These are phyloP conservation scores for Sporopachydermia quercuum DNA, from an alignment of 805 yeast genomes.

Conservation along the genomic window DNA sequence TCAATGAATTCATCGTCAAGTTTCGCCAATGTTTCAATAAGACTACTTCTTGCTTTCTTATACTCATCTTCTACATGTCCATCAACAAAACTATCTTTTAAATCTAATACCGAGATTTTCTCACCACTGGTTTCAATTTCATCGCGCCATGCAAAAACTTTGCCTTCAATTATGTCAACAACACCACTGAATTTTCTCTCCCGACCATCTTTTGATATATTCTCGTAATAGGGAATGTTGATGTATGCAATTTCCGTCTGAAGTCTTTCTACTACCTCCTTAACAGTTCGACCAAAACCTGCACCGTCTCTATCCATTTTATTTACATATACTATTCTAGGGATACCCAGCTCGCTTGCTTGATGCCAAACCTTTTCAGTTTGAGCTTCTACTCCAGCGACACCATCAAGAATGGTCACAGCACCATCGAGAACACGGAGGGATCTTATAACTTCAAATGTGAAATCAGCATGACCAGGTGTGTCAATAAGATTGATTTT, in stretches of 20 bases:
- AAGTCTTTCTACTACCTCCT: constrained; percentile 64
- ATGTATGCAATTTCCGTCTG: constrained; percentile 59
- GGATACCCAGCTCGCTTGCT: constrained; percentile 51
- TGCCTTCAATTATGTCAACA: constrained; percentile 56
- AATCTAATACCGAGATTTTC: constrained; percentile 31
- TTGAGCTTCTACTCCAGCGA: constrained; percentile 97
- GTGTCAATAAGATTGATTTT: constrained; percentile 86
- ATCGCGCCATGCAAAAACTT: constrained; percentile 30
- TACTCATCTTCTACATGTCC: constrained; percentile 32
- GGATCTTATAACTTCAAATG: constrained; percentile 85
- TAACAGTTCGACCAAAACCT: constrained; percentile 80
- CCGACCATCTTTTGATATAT: constrained; percentile 22
- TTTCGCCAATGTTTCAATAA: constrained; percentile 76
- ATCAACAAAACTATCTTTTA: constrained; percentile 17
- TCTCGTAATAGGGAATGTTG: constrained; percentile 61
- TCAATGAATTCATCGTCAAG: constrained; percentile 66
- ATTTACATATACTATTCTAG: constrained; percentile 69
- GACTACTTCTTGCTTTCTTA: constrained; percentile 46
- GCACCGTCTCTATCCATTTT: constrained; percentile 97
- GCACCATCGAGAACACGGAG: constrained; percentile 89
- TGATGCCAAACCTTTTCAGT: constrained; percentile 96
- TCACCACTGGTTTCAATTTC: constrained; percentile 28
- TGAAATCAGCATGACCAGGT: constrained; percentile 97
- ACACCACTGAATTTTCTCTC: constrained; percentile 46
- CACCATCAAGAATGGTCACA: constrained; percentile 84